Base-by-base conservation (phyloP, 1,284 basidiomycete species). In the Trichosporon coremiiforme region DNA sequence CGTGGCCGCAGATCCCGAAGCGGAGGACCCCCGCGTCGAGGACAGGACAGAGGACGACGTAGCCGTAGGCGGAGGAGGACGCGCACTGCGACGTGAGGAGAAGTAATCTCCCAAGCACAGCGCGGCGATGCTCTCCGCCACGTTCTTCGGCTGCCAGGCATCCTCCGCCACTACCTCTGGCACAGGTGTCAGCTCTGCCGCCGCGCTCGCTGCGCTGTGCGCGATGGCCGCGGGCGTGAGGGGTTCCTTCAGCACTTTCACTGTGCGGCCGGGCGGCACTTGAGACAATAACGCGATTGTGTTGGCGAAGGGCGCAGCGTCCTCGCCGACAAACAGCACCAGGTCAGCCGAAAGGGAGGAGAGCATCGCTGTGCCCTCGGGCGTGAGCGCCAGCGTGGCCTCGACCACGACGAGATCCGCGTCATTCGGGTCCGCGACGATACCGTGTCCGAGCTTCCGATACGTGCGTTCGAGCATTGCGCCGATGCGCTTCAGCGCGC, bases 21-120 rank as follows among this genome's bases (percentile, higher is more conserved):
- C 17, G 8, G 41, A 45, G 17, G 41, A 45, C 41, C 15, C 41
- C 8, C 17, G 41, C 17, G 41, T n/a, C 36, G 36, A 38, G 41
- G 41, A 45, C 41, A 15, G 41, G 8, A n/a, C 41, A n/a, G 41
- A n/a, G 17, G 41, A n/a, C 41, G 41, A 45, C 17, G n/a, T 66
- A 13, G 12, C 68, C 25, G n/a, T 35, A 17, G 66, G 35, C 12
- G 62, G 7, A 6, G 31, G 13, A 20, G 20, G 68, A 10, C 31
- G 17, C 7, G 64, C 31, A 3, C 72, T 64, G 33, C 70, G 47
- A 4, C 75, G 67, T n/a, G 75, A 74, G 1, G 75, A 75, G 70
- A 82, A 78, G 72, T 80, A 80, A 65, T 80, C 79, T 9, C 79
- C 79, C 17, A 80, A 66, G 53, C 73, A 77, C 2, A 82, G 69